Evolutionary conservation across 1,284 basidiomycete genomes (phyloP).

Genomic region (Clitocybe nebularis): DNA sequence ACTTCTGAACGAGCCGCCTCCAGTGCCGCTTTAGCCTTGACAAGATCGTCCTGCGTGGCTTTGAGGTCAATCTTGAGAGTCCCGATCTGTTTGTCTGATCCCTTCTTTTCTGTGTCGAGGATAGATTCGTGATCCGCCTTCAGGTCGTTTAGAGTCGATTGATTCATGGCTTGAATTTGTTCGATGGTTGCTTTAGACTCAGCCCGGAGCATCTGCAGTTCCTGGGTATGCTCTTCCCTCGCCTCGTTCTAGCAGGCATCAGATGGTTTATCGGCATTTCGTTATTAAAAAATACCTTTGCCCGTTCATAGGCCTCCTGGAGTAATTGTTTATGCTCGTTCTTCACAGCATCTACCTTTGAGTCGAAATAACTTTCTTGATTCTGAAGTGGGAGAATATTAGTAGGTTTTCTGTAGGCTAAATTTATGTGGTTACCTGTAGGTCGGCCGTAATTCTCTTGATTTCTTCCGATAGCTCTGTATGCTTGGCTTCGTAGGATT

Average conservation of each 20-base stretch:
- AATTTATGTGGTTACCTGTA: conserved; percentile 44
- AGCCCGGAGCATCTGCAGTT: conserved; percentile 64
- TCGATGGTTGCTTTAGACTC: conserved; percentile 63
- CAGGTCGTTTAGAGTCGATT: conserved; percentile 53
- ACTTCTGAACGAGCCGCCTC: conserved; percentile 51
- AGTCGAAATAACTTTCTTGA: conserved; percentile 65
- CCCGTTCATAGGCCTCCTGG: conserved; percentile 68
- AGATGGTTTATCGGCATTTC: conserved; percentile 6
- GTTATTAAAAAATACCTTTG: conserved; percentile 50
- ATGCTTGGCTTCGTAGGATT: conserved; percentile 42
- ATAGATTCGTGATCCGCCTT: conserved; percentile 57
- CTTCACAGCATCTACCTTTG: conserved; percentile 63
- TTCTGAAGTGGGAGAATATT: conserved; percentile 35
- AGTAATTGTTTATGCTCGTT: conserved; percentile 63
- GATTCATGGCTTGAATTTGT: conserved; percentile 62
- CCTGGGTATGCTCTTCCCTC: conserved; percentile 58
- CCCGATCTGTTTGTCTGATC: conserved; percentile 61
- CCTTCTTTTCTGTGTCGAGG: conserved; percentile 53
- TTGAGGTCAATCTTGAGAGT: conserved; percentile 66
- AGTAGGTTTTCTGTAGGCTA: conserved; percentile 6
- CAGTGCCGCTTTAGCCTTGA: conserved; percentile 62
- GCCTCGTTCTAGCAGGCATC: conserved; percentile 54
- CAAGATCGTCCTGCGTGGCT: conserved; percentile 76
- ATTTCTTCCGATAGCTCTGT: conserved; percentile 59
- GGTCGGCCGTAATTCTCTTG: conserved; percentile 50